These are phyloP conservation scores for Moesziomyces sp. DNA, from an alignment of 1,284 basidiomycete species.

Conservation along the genomic window DNA sequence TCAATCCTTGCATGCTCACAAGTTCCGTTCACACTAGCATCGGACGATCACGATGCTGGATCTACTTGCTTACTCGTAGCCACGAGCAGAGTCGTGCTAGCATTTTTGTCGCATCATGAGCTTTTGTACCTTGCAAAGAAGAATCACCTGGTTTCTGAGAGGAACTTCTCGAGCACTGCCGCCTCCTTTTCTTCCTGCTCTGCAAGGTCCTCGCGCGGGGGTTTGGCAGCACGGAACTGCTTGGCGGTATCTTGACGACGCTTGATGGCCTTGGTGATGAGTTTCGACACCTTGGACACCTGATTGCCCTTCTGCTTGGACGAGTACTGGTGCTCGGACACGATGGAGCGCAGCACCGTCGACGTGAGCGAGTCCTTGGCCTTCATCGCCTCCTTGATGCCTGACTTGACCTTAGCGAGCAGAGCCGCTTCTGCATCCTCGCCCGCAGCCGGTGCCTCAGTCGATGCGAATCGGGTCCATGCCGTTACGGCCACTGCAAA, in stretches of 20 bases:
- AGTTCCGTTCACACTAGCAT: no score
- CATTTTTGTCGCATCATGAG: no score
- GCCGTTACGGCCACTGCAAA: constrained; percentile 8
- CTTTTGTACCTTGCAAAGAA: no score
- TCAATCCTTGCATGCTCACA: background rate
- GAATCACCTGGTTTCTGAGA: constrained; percentile 35
- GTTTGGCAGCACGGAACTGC: constrained; percentile 51
- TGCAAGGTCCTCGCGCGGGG: constrained; percentile 54
- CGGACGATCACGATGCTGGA: no score
- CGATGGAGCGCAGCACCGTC: constrained; percentile 53
- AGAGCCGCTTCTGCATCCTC: constrained; percentile 43
- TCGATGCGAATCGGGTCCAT: constrained; percentile 31
- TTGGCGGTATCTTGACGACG: constrained; percentile 48
- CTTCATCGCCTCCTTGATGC: constrained; percentile 59
- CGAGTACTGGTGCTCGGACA: constrained; percentile 58
- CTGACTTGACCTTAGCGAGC: constrained; percentile 44
- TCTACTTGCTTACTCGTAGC: no score
- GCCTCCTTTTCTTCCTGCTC: constrained; percentile 58
- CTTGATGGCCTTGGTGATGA: constrained; percentile 54
- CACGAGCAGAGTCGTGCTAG: no score
- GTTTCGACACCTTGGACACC: constrained; percentile 36
- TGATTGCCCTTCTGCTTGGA: constrained; percentile 44
- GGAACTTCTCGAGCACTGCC: constrained; percentile 39
- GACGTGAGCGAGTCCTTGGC: constrained; percentile 52
- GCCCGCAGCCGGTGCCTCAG: constrained; percentile 13